These are phyloP conservation scores for Pythium diclinum DNA, from an alignment of 352 stramenopile genomes.

Conservation along the genomic window DNA sequence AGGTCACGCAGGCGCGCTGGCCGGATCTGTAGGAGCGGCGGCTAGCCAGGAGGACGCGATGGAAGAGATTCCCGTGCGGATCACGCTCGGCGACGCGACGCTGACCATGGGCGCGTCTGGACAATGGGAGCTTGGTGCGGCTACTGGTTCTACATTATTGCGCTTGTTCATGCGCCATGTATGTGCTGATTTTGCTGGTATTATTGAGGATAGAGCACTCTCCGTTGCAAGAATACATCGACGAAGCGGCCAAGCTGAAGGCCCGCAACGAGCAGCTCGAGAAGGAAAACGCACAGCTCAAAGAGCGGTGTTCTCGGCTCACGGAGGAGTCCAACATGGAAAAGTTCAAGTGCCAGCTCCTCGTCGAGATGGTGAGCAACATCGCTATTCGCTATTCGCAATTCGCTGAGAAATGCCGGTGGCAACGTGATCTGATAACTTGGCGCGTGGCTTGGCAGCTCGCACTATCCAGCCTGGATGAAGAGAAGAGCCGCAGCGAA, in stretches of 20 bases:
- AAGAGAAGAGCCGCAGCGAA: slow-evolving; percentile 61
- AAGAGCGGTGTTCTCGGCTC: slow-evolving; percentile 54
- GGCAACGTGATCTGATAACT: not conserved
- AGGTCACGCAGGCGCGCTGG: not conserved
- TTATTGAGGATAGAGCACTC: slow-evolving; percentile 44
- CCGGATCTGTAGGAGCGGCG: not conserved
- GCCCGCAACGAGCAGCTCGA: slow-evolving; percentile 49
- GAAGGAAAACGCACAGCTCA: slow-evolving; percentile 57
- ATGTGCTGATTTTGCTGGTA: not conserved
- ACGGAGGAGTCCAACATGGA: slow-evolving; percentile 84
- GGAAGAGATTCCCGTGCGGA: slow-evolving; percentile 52
- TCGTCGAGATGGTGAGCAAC: slow-evolving; percentile 70
- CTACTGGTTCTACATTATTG: not conserved
- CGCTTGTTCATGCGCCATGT: not conserved
- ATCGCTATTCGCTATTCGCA: too few species aligned
- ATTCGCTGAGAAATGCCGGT: too few species aligned
- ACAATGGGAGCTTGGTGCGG: slow-evolving; percentile 67
- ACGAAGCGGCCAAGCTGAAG: slow-evolving; percentile 34
- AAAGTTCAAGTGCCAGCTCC: slow-evolving; percentile 86
- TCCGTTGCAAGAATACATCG: slow-evolving; percentile 40
- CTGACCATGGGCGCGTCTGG: slow-evolving; percentile 41
- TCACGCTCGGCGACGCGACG: slow-evolving; percentile 54
- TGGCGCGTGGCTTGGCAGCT: slow-evolving; percentile 35
- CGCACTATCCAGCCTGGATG: slow-evolving; percentile 76
- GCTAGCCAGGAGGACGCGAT: not conserved